Evolutionary conservation across 179 eudicot species (phyloP).

Genomic region (Silene coronaria): DNA sequence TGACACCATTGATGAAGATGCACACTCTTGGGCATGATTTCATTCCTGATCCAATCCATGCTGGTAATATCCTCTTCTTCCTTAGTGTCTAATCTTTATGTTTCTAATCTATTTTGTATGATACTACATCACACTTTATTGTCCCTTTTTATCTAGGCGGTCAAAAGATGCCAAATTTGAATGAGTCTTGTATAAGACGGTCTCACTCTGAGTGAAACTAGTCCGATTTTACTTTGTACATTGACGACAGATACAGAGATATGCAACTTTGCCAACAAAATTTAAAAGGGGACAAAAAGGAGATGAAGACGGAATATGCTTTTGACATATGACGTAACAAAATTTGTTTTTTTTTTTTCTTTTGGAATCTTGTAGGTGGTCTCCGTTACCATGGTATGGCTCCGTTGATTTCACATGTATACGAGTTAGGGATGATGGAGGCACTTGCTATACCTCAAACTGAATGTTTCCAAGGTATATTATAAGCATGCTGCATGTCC

Average conservation of each 20-base stretch:
- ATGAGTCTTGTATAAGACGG: too few relatives aligned
- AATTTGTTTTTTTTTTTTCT: not conserved
- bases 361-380: conserved; percentile 50
- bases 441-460: conserved; percentile 77
- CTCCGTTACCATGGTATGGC: conserved; percentile 97
- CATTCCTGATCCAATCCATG: conserved; percentile 93
- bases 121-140: too few relatives aligned
- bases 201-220: too few relatives aligned
- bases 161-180: too few relatives aligned
- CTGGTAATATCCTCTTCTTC: conserved; percentile 45
- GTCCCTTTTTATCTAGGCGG: too few relatives aligned
- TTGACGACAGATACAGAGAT: too few relatives aligned
- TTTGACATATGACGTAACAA: not conserved
- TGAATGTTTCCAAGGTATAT: conserved; percentile 91
- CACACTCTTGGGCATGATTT: conserved; percentile 97
- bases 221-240: too few relatives aligned
- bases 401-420: conserved; percentile 85
- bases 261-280: too few relatives aligned
- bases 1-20: conserved; percentile 98
- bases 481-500: not conserved
- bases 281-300: too few relatives aligned
- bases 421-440: conserved; percentile 87
- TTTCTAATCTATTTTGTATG: too few relatives aligned
- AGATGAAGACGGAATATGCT: not conserved
- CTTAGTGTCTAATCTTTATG: not conserved